These are phyloP conservation scores for Trichosporon sp. DNA, from an alignment of 1,284 basidiomycete genomes.

Conservation along the genomic window DNA sequence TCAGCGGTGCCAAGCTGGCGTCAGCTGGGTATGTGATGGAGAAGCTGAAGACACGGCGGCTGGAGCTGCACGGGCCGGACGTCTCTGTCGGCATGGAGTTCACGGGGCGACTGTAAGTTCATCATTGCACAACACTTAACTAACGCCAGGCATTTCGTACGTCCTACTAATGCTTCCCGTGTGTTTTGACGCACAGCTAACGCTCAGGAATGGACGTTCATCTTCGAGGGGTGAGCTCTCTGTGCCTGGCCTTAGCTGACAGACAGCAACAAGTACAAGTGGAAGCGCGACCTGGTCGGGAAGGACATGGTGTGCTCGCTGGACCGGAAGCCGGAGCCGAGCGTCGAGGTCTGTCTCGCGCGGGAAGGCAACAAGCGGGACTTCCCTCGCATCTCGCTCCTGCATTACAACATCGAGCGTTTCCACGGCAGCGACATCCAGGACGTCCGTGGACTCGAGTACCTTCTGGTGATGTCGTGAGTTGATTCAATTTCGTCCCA, in stretches of 20 bases:
- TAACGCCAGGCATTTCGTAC: not conserved
- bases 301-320: constrained; percentile 44
- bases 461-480: constrained; percentile 35
- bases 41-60: constrained; percentile 34
- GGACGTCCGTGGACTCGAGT: constrained; percentile 44
- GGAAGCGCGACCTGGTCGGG: constrained; percentile 34
- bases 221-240: constrained; percentile 37
- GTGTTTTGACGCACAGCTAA: not conserved
- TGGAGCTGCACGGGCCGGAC: constrained; percentile 45
- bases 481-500: not conserved
- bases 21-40: constrained; percentile 29
- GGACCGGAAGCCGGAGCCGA: constrained; percentile 44
- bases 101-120: constrained; percentile 39
- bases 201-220: constrained; percentile 42
- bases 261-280: constrained; percentile 40
- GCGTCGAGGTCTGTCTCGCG: constrained; percentile 45
- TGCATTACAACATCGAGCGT: constrained; percentile 47
- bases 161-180: not conserved
- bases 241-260: not conserved
- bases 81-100: constrained; percentile 39
- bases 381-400: constrained; percentile 39
- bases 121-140: not conserved
- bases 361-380: constrained; percentile 30
- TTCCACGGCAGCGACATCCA: constrained; percentile 39
- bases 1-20: constrained; percentile 39